phyloP scores from a whole-genome alignment of 2,329 filamentous ascomycete species.

The Apiospora kogelbergensis region DNA sequence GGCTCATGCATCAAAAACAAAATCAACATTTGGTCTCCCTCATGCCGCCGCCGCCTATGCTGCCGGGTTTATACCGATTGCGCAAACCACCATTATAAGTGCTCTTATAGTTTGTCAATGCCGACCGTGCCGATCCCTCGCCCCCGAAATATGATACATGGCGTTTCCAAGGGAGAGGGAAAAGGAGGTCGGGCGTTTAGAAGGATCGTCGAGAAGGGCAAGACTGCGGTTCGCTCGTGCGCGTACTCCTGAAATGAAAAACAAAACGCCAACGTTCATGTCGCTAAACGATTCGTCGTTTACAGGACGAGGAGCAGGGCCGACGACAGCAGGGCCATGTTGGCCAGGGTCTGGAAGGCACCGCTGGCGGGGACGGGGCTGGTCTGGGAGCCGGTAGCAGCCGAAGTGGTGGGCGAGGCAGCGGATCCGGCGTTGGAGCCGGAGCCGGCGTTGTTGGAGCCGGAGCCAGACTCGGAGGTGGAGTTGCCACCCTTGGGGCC shows the following conservation, averaged over 20 bases:
- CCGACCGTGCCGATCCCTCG: neutral
- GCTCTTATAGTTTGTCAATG: neutral
- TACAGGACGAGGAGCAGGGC: slow-evolving; percentile 27
- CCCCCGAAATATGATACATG: neutral
- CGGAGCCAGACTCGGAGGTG: slow-evolving; percentile 13
- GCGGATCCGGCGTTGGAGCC: slow-evolving; percentile 10
- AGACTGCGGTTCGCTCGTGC: neutral
- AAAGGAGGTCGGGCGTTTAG: neutral
- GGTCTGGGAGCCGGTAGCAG: slow-evolving; percentile 14
- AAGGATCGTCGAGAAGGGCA: neutral
- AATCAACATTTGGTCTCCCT: neutral
- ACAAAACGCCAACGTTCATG: neutral
- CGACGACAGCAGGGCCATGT: slow-evolving; percentile 29
- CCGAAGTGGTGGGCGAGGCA: slow-evolving; percentile 13
- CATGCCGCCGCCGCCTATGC: slow-evolving; percentile 6
- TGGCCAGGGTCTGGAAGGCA: slow-evolving; percentile 23
- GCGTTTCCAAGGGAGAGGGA: neutral
- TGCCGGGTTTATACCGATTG: slow-evolving; percentile 8
- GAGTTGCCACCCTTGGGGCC: slow-evolving; percentile 16
- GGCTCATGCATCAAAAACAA: neutral
- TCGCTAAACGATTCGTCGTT: slow-evolving; percentile 22
- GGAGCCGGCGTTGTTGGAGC: slow-evolving; percentile 10
- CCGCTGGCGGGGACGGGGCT: slow-evolving; percentile 18
- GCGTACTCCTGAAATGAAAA: neutral
- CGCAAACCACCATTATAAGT: slow-evolving; percentile 2